A percentile compares a stretch with the other conserved stretches of the same genome.
Conservation (phyloP, 495 filamentous ascomycete genomes). For the Xylaria nigripes region DNA sequence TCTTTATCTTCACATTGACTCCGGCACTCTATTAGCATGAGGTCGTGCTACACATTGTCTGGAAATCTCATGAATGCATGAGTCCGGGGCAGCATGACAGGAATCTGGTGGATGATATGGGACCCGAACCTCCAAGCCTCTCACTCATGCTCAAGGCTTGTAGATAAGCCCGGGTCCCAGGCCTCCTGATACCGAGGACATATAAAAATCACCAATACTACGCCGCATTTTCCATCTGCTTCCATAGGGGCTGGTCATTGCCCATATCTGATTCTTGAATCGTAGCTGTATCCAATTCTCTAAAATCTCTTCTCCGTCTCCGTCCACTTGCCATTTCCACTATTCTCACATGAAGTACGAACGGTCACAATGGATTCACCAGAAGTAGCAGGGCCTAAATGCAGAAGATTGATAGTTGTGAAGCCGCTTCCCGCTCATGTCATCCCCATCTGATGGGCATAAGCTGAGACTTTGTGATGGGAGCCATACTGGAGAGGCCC, state of each 20-base stretch:
- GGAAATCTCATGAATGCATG: no score
- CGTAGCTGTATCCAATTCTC: no score
- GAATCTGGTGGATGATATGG: no score
- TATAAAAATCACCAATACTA: no score
- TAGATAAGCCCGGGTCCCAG: not conserved
- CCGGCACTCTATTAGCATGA: no score
- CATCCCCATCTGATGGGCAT: not conserved
- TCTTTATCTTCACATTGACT: no score
- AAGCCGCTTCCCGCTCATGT: not conserved
- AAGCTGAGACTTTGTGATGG: not conserved
- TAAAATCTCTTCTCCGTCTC: no score
- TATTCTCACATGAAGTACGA: not conserved
- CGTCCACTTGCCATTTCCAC: no score
- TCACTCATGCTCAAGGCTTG: not conserved
- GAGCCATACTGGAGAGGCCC: not conserved
- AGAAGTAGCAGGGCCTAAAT: not conserved
- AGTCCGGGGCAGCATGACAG: no score
- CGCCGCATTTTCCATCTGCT: not conserved
- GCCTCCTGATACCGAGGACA: not conserved
- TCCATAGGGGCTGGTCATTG: not conserved
- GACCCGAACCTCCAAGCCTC: not conserved
- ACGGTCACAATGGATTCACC: not conserved
- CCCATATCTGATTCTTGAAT: not conserved
- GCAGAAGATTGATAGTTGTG: not conserved
- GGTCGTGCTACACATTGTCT: no score